Conservation (phyloP, 228 moss, liverwort and hornwort species). For the Sphagnum fallax region DNA sequence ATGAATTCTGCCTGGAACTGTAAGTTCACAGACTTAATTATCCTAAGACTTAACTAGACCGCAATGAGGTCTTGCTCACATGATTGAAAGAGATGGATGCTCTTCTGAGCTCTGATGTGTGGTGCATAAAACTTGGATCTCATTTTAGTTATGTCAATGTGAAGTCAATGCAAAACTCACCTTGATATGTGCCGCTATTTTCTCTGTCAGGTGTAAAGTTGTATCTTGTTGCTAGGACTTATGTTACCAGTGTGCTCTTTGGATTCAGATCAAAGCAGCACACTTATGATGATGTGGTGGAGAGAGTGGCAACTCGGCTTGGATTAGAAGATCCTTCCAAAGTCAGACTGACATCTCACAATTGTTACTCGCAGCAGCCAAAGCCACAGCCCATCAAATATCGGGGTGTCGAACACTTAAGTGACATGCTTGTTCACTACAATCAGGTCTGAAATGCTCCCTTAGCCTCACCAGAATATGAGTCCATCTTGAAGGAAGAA, state of each 20-base stretch:
- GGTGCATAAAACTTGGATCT: no score
- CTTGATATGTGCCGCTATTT: not conserved
- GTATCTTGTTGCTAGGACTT: conserved; percentile 1
- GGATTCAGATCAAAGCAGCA: conserved; percentile 86
- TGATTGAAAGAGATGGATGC: not conserved
- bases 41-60: not conserved
- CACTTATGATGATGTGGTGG: conserved; percentile 98
- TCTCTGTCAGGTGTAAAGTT: not conserved
- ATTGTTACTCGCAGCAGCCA: conserved; percentile 98
- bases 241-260: not conserved
- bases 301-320: conserved; percentile 76
- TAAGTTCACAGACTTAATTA: conserved; percentile 23
- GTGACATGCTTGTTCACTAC: conserved; percentile 99
- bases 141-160: not conserved
- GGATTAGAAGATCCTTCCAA: conserved; percentile 79
- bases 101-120: no score
- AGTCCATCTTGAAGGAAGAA: no score
- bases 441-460: conserved; percentile 53
- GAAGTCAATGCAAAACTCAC: not conserved
- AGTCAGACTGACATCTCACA: conserved; percentile 96
- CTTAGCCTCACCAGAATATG: not conserved
- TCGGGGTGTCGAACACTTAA: conserved; percentile 89
- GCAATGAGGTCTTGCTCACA: not conserved
- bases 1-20: conserved; percentile 95
- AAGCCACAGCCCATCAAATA: conserved; percentile 99